Evolutionary conservation across 179 eudicot species (phyloP).

Genomic region (Carnegiea gigantea): DNA sequence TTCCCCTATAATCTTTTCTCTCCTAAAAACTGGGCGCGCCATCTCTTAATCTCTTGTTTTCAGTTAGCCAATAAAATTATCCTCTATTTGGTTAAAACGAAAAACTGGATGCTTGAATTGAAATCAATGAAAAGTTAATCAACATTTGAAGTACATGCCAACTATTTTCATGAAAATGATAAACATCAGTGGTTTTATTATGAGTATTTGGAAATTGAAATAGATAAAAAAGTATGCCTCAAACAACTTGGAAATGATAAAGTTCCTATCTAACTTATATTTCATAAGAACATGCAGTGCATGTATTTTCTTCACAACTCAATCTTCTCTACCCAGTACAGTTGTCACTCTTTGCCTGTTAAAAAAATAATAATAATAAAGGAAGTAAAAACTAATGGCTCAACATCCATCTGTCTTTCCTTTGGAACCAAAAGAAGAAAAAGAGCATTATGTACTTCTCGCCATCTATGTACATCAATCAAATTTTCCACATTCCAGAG

Average conservation of each 20-base stretch:
- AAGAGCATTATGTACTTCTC: conserved; percentile 29
- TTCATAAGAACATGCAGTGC: not conserved
- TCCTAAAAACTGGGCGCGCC: no score
- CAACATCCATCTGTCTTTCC: conserved; percentile 17
- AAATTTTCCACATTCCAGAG: not conserved
- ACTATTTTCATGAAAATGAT: not conserved
- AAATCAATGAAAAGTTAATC: no score
- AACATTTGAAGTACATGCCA: not conserved
- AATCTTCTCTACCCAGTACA: conserved; percentile 14
- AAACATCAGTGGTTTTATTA: conserved; percentile 5
- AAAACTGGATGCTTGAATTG: no score
- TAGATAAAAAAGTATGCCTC: conserved; percentile 5
- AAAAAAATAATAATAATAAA: conserved; percentile 23
- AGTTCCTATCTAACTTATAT: conserved; percentile 18
- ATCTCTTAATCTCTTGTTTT: no score
- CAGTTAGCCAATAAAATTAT: no score
- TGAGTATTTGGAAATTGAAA: not conserved
- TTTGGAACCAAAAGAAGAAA: conserved; percentile 20
- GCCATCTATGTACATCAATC: conserved; percentile 28
- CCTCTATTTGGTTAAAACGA: no score
- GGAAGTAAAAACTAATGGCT: conserved; percentile 20
- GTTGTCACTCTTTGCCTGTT: conserved; percentile 12
- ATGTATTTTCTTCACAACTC: conserved; percentile 9
- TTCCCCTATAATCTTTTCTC: no score
- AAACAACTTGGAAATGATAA: conserved; percentile 5